Base-by-base conservation (phyloP, 202 grass and related monocot genomes). In the Dendrocalamus latiflorus region DNA sequence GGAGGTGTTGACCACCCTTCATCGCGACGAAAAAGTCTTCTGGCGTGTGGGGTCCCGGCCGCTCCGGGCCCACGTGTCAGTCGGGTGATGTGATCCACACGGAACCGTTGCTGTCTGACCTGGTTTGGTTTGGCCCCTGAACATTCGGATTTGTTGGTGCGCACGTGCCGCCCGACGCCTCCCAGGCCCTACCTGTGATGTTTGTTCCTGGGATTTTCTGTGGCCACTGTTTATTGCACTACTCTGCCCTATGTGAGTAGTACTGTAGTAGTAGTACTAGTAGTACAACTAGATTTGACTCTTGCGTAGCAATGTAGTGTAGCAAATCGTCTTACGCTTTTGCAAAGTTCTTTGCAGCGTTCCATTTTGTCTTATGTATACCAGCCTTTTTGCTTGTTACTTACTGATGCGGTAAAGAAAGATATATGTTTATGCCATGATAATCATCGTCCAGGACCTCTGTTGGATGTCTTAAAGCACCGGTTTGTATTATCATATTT, bases 101-200 rank as follows among this genome's bases (percentile, higher is more conserved):
- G n/a, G 72, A 38, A 25, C 36, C 20, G 50, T 24, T 58, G 33
- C 33, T 30, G 43, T 10, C 68, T 54, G 8, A 70, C 15, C 60
- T 51, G 44, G 42, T 41, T 41, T 81, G 16, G 12, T 8, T 45
- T 72, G 41, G 38, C 10, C 70, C 38, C 25, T 13, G 59, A 84
- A 82, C 85, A 81, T 81, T 82, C 85, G 70, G 47, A 81, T 88
- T 58, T 79, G 28, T 79, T 79, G 65, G 28, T 25, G 42, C 45
- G 37, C 74, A 74, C 68, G 84, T 75, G 84, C 48, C 77, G 13
- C 54, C 36, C 9, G 56, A 16, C 2, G 14, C 54, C 45, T 72
- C 45, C 17, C 6, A 24, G 65, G 36, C 18, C n/a, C 9, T 6
- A 37, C 8, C 11, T 5, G n/a, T 11, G 9, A 18, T 28, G 42